Conservation (phyloP, 169 alveolate genomes). For the Cryptosporidium parvum region DNA sequence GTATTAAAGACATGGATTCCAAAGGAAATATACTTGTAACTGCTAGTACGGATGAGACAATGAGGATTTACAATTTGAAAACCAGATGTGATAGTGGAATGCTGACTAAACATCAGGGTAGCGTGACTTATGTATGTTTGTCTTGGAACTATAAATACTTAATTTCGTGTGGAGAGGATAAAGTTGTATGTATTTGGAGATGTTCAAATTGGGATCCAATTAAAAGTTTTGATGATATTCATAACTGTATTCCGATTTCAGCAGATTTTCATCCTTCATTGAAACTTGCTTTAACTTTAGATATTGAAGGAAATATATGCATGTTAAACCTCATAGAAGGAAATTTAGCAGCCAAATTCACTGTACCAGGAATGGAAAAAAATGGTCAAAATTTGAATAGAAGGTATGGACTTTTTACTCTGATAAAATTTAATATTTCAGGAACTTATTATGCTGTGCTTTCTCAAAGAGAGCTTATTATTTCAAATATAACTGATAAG, state of each 20-base stretch:
- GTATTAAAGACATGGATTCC: constrained; percentile 40
- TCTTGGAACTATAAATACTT: constrained; percentile 37
- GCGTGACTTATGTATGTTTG: constrained; percentile 8
- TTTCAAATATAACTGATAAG: constrained; percentile 13
- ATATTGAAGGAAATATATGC: constrained; percentile 37
- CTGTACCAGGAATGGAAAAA: not conserved
- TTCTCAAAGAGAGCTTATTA: constrained; percentile 18
- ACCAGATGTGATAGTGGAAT: constrained; percentile 67
- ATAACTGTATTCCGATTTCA: constrained; percentile 32
- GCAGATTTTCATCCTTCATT: constrained; percentile 67
- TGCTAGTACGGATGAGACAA: constrained; percentile 62
- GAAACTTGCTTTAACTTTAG: constrained; percentile 49
- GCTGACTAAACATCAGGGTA: constrained; percentile 49
- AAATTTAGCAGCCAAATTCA: not conserved
- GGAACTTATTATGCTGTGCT: constrained; percentile 44
- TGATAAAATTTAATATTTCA: not conserved
- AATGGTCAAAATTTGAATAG: not conserved
- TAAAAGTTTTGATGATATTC: not conserved
- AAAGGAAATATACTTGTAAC: constrained; percentile 17
- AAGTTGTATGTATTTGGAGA: constrained; percentile 35
- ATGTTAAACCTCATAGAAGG: constrained; percentile 31
- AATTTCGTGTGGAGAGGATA: constrained; percentile 68
- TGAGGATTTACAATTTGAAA: constrained; percentile 48
- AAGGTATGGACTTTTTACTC: constrained; percentile 1
- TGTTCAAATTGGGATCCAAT: constrained; percentile 65